Conservation (phyloP, 768 basidiomycete genomes). For the Mycena filopes region DNA sequence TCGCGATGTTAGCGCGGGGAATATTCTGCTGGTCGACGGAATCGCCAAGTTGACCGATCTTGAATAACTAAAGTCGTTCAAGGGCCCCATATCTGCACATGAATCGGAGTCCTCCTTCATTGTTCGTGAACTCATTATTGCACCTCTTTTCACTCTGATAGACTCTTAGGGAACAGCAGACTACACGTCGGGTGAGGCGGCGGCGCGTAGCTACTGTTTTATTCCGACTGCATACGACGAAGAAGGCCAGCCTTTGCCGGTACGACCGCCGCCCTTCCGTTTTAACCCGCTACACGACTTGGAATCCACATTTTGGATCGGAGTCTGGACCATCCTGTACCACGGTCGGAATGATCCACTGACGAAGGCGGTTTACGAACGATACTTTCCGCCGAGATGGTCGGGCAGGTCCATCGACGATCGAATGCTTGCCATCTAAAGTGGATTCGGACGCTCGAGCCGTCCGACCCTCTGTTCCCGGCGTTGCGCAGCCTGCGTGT, state of each 20-base stretch:
- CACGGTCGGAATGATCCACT: background rate
- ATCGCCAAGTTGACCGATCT: constrained; percentile 7
- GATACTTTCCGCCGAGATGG: no score
- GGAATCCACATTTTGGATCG: constrained; percentile 16
- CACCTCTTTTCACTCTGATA: background rate
- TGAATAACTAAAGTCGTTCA: background rate
- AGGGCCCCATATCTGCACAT: background rate
- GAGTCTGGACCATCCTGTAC: background rate
- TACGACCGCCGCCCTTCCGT: background rate
- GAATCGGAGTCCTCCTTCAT: background rate
- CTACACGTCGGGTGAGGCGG: background rate
- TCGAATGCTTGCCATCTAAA: no score
- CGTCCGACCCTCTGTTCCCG: no score
- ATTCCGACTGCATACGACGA: background rate
- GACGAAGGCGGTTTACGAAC: no score
- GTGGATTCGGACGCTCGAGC: no score
- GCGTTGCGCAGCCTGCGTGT: no score
- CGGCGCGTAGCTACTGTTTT: background rate
- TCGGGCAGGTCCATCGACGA: no score
- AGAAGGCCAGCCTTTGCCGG: background rate
- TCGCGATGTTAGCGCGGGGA: constrained; percentile 10
- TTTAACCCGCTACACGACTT: constrained; percentile 14
- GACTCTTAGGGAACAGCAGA: constrained; percentile 1
- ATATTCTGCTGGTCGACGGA: constrained; percentile 6
- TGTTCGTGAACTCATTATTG: background rate